Conservation (phyloP, 2,329 filamentous ascomycete species). For the Penicillium glabrum region DNA sequence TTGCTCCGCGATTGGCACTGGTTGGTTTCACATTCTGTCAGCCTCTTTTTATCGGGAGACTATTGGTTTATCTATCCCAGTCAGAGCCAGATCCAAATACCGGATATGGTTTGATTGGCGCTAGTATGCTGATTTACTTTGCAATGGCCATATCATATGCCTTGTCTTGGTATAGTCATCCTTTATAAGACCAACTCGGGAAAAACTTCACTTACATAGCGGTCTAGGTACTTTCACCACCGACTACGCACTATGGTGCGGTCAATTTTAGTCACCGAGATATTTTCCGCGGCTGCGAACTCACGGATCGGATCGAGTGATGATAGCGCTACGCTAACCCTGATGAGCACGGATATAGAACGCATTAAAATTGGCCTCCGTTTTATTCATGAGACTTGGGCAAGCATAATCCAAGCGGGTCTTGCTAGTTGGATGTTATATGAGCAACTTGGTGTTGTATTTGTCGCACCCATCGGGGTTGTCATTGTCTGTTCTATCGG, state of each 20-base stretch:
- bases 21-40: slow-evolving; percentile 29
- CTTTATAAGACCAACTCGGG: not conserved
- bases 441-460: slow-evolving; percentile 5
- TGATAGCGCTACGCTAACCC: not conserved
- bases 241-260: not conserved
- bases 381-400: slow-evolving; percentile 19
- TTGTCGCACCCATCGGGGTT: slow-evolving; percentile 5
- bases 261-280: not conserved
- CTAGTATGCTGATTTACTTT: slow-evolving; percentile 17
- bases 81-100: slow-evolving; percentile 10
- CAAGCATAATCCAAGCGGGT: slow-evolving; percentile 8
- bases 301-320: not conserved
- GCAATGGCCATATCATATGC: slow-evolving; percentile 14
- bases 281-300: not conserved
- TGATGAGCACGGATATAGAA: not conserved
- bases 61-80: slow-evolving; percentile 12
- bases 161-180: slow-evolving; percentile 21
- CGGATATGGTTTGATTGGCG: slow-evolving; percentile 25
- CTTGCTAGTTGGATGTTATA: slow-evolving; percentile 11
- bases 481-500: slow-evolving; percentile 18
- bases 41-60: slow-evolving; percentile 24
- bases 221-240: not conserved
- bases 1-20: slow-evolving; percentile 22
- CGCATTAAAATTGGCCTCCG: not conserved
- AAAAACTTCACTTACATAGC: not conserved